Conservation (phyloP, 192 early-diverging fungal species). For the Funneliformis geosporum region DNA sequence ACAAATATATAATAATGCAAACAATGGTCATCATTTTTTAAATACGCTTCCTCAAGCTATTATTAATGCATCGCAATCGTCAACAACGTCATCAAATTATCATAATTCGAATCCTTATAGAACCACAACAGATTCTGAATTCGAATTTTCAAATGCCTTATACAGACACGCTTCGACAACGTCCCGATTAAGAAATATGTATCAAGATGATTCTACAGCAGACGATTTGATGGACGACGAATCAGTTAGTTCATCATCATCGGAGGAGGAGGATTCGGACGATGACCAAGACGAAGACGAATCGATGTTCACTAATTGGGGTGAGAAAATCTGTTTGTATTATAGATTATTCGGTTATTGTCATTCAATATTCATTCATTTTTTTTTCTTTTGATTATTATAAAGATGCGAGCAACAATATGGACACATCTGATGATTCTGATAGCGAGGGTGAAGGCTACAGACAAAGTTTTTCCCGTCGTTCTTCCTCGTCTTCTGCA, state of each 20-base stretch:
- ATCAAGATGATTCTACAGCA: background rate
- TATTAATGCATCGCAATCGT: background rate
- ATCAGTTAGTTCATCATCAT: background rate
- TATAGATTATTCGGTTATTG: background rate
- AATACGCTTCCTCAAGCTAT: background rate
- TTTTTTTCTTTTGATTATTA: background rate
- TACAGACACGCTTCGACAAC: background rate
- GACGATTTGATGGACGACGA: slow-evolving; percentile 4
- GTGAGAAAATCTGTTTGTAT: background rate
- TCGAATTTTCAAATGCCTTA: slow-evolving; percentile 16
- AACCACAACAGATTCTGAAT: background rate
- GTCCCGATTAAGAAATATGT: slow-evolving; percentile 12
- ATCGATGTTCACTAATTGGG: slow-evolving; percentile 18
- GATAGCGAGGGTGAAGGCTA: background rate
- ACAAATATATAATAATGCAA: background rate
- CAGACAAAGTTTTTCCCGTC: background rate
- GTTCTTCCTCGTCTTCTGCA: background rate
- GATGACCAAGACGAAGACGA: slow-evolving; percentile 13
- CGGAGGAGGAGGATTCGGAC: slow-evolving; percentile 1
- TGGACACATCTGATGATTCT: slow-evolving; percentile 19
- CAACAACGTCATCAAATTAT: background rate
- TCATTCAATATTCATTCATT: background rate
- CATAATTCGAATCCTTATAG: background rate
- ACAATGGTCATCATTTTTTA: background rate
- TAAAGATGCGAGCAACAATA: slow-evolving; percentile 1